These are phyloP conservation scores for Hortiboletus campestris DNA, from an alignment of 768 basidiomycete species.

Conservation along the genomic window DNA sequence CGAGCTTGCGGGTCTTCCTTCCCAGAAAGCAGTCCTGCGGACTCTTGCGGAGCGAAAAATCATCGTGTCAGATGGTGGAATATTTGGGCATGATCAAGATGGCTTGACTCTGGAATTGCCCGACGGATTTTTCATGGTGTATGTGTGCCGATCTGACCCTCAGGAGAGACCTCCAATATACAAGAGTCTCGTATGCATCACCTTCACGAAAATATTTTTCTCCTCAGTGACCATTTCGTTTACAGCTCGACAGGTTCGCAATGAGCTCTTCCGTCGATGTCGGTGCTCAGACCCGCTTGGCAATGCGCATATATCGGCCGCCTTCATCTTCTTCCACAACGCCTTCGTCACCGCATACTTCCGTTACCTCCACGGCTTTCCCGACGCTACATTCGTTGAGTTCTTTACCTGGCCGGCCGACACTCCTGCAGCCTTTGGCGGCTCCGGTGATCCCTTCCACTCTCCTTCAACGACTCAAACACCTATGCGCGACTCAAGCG, in stretches of 20 bases:
- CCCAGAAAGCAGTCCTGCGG: conserved; percentile 56
- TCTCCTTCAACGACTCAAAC: conserved; percentile 29
- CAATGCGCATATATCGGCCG: conserved; percentile 34
- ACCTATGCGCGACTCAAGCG: conserved; percentile 34
- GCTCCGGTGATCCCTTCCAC: conserved; percentile 32
- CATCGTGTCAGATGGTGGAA: conserved; percentile 33
- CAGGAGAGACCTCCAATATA: conserved; percentile 66
- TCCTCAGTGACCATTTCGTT: conserved; percentile 4
- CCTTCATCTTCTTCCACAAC: conserved; percentile 29
- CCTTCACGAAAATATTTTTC: not conserved
- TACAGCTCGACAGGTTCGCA: conserved; percentile 73
- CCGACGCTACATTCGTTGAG: conserved; percentile 13
- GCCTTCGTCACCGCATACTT: conserved; percentile 28
- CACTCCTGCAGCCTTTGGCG: conserved; percentile 12
- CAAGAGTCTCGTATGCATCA: conserved; percentile 56
- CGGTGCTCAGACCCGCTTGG: conserved; percentile 37
- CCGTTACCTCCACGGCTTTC: conserved; percentile 29
- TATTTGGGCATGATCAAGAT: conserved; percentile 25
- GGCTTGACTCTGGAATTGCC: conserved; percentile 41
- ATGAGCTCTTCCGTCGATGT: conserved; percentile 66
- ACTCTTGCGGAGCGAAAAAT: conserved; percentile 54
- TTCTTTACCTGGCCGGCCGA: conserved; percentile 27
- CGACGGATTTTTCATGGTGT: conserved; percentile 67
- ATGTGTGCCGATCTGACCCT: conserved; percentile 64
- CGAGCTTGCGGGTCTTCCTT: conserved; percentile 53